These are phyloP conservation scores for Irpex rosettiformis DNA, from an alignment of 1,284 basidiomycete genomes.

Conservation along the genomic window DNA sequence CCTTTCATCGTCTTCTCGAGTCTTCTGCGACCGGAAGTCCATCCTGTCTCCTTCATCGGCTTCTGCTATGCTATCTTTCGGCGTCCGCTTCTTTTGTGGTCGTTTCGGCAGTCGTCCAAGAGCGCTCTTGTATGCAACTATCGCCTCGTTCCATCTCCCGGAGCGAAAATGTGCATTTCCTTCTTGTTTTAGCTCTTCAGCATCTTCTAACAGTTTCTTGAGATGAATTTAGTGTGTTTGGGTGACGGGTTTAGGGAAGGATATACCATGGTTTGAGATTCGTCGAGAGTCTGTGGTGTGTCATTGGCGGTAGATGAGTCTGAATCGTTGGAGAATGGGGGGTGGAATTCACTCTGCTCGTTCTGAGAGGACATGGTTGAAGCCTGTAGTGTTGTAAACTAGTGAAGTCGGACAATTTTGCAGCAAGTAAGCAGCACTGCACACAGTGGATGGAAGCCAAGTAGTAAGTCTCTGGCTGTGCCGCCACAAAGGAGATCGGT, in stretches of 20 bases:
- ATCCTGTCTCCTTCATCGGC: constrained; percentile 9
- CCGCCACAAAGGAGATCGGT: neutral
- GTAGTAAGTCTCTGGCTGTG: too few relatives aligned
- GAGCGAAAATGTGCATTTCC: constrained; percentile 52
- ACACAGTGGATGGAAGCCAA: too few relatives aligned
- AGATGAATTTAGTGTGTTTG: neutral
- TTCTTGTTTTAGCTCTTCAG: constrained; percentile 58
- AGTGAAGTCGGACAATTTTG: too few relatives aligned
- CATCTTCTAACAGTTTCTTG: constrained; percentile 44
- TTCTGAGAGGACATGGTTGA: neutral
- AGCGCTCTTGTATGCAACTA: constrained; percentile 58
- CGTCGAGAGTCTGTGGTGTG: neutral
- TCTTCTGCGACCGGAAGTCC: constrained; percentile 10
- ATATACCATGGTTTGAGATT: constrained; percentile 16
- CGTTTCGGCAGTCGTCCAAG: constrained; percentile 55
- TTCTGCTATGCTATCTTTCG: constrained; percentile 24
- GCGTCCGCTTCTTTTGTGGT: constrained; percentile 12
- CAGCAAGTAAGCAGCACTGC: too few relatives aligned
- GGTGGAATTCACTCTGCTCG: neutral
- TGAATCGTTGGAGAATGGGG: neutral
- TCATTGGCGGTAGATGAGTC: too few relatives aligned
- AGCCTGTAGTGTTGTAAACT: neutral
- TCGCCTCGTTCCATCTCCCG: constrained; percentile 60
- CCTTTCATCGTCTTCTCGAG: neutral
- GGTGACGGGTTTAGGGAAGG: neutral